phyloP scores from a whole-genome alignment of 805 yeast species.

The Zygoascus tannicola region DNA sequence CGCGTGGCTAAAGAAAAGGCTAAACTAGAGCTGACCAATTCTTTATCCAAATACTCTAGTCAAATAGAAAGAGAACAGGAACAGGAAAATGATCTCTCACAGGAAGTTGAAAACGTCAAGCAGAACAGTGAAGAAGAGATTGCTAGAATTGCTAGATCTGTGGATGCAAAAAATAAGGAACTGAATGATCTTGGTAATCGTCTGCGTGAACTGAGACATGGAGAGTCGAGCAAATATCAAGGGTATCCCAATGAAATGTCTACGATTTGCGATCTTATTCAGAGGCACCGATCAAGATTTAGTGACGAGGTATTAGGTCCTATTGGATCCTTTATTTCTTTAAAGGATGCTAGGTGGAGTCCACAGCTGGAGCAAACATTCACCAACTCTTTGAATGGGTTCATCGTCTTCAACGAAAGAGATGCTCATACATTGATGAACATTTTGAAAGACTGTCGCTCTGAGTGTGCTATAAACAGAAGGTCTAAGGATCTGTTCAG shows the following conservation, averaged over 20 bases:
- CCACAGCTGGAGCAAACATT: slow-evolving; percentile 50
- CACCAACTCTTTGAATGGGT: slow-evolving; percentile 44
- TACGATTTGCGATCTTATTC: background rate
- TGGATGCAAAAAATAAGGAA: background rate
- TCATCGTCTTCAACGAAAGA: slow-evolving; percentile 53
- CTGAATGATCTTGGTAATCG: background rate
- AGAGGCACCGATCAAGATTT: background rate
- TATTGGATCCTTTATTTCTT: slow-evolving; percentile 49
- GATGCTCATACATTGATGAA: slow-evolving; percentile 39
- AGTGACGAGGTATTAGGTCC: slow-evolving; percentile 65
- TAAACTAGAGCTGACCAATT: background rate
- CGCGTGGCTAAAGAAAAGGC: slow-evolving; percentile 8
- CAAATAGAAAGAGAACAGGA: background rate
- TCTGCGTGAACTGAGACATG: background rate
- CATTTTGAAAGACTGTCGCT: background rate
- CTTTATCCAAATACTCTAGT: background rate
- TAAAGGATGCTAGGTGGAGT: slow-evolving; percentile 52
- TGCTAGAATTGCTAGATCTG: background rate
- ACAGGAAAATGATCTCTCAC: background rate
- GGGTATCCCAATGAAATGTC: background rate
- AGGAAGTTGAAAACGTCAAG: slow-evolving; percentile 1
- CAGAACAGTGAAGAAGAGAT: background rate
- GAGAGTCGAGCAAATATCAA: background rate
- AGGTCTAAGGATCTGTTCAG: slow-evolving; percentile 52
- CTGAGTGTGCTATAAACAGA: slow-evolving; percentile 32